Percentiles rank a stretch among this genome's conserved stretches.
Conservation (phyloP, 768 basidiomycete species). For the Amanita inopinata region DNA sequence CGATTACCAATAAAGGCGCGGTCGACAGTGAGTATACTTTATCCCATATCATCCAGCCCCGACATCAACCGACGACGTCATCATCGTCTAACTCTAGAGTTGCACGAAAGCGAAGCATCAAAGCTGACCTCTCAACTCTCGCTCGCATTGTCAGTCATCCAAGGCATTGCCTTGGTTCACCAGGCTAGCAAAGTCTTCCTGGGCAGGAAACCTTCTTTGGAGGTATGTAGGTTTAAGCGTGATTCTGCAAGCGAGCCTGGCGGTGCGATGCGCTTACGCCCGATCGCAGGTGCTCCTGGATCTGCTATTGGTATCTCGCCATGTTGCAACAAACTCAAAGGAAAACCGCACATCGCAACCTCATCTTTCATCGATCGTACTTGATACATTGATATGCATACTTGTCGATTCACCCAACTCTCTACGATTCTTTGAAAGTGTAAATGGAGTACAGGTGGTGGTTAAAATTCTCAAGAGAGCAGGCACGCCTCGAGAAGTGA, state of each 20-base stretch:
- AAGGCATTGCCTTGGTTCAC: slow-evolving; percentile 70
- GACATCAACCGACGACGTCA: too few relatives aligned
- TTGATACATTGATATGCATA: slow-evolving; percentile 81
- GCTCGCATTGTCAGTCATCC: slow-evolving; percentile 58
- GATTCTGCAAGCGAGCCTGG: too few relatives aligned
- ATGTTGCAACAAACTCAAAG: slow-evolving; percentile 29
- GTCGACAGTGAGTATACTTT: slow-evolving; percentile 31
- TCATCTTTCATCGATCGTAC: slow-evolving; percentile 54
- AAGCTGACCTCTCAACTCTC: slow-evolving; percentile 42
- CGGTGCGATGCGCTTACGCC: too few relatives aligned
- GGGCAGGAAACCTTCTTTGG: slow-evolving; percentile 55
- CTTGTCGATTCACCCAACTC: slow-evolving; percentile 79
- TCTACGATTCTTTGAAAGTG: slow-evolving; percentile 69
- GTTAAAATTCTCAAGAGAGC: slow-evolving; percentile 85
- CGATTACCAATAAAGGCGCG: slow-evolving; percentile 32
- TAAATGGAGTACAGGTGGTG: slow-evolving; percentile 68
- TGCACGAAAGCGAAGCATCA: slow-evolving; percentile 37
- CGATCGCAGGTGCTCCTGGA: slow-evolving; percentile 57
- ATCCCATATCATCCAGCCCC: too few relatives aligned
- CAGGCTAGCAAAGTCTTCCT: slow-evolving; percentile 56
- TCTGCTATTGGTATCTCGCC: slow-evolving; percentile 61
- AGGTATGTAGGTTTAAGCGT: slow-evolving; percentile 49
- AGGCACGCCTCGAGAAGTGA: slow-evolving; percentile 77
- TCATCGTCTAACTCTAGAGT: too few relatives aligned
- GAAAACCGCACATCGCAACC: slow-evolving; percentile 21